phyloP scores from a whole-genome alignment of 768 basidiomycete genomes.

The Kwoniella heveanensis region DNA sequence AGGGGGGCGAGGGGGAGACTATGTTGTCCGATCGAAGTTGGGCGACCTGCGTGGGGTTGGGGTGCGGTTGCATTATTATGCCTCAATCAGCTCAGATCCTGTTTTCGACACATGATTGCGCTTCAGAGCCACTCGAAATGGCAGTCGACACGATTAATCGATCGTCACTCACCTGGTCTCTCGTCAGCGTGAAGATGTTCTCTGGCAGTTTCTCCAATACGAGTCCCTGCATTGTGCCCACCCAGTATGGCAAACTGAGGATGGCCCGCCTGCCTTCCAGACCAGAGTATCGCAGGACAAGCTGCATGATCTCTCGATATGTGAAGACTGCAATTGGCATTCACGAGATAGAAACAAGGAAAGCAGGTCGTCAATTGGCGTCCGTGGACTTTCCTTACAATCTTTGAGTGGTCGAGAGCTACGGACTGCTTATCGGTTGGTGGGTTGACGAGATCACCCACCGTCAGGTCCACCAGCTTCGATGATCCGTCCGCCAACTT shows the following conservation, averaged over 20 bases:
- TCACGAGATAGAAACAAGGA: not conserved
- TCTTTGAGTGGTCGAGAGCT: too few relatives aligned
- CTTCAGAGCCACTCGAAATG: too few relatives aligned
- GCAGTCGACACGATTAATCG: not conserved
- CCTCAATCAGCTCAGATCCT: too few relatives aligned
- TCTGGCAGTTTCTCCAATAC: slow-evolving; percentile 67
- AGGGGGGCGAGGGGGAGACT: slow-evolving; percentile 46
- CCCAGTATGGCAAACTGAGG: slow-evolving; percentile 65
- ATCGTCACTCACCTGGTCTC: slow-evolving; percentile 64
- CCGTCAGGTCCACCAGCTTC: slow-evolving; percentile 63
- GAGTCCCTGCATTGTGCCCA: slow-evolving; percentile 69
- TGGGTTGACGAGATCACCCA: too few relatives aligned
- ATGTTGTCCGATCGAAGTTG: slow-evolving; percentile 67
- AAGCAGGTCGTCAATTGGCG: not conserved
- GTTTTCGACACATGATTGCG: too few relatives aligned
- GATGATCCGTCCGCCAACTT: slow-evolving; percentile 60
- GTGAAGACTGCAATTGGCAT: slow-evolving; percentile 63
- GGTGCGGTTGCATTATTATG: too few relatives aligned
- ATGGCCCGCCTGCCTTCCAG: slow-evolving; percentile 62
- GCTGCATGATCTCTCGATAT: slow-evolving; percentile 68
- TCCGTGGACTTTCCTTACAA: not conserved
- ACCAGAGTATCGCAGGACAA: slow-evolving; percentile 63
- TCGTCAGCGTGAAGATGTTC: slow-evolving; percentile 70
- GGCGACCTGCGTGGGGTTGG: slow-evolving; percentile 61
- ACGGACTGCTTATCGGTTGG: too few relatives aligned